These are phyloP conservation scores for Pichia norvegensis DNA, from an alignment of 1,139 yeast species.

Conservation along the genomic window DNA sequence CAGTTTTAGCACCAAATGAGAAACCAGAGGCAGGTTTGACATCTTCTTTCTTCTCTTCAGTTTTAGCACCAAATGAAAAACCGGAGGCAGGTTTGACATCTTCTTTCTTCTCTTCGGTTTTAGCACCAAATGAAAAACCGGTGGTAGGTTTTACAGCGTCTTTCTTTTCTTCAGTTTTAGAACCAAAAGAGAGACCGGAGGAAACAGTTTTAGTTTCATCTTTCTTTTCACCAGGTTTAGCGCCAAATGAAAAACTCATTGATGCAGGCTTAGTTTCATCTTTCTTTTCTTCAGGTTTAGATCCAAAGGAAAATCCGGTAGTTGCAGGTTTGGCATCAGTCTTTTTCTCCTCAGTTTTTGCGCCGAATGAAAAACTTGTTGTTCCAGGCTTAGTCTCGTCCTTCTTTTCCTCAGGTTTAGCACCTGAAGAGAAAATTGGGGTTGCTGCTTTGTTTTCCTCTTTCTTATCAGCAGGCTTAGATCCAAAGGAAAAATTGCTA, in stretches of 20 bases:
- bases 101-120: constrained; percentile 3
- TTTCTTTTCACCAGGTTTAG: constrained; percentile 5
- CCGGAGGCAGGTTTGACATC: constrained; percentile 16
- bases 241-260: constrained; percentile 5
- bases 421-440: constrained; percentile 19
- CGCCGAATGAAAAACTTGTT: constrained; percentile 24
- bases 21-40: constrained; percentile 15
- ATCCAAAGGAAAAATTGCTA: constrained; percentile 25
- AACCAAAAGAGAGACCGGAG: constrained; percentile 17
- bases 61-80: constrained; percentile 14
- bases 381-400: constrained; percentile 11
- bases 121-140: constrained; percentile 7
- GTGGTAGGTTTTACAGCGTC: constrained; percentile 16
- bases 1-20: constrained; percentile 7
- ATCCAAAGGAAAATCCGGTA: constrained; percentile 27
- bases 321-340: constrained; percentile 8
- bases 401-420: constrained; percentile 17
- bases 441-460: constrained; percentile 11
- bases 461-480: constrained; percentile 17
- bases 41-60: not conserved
- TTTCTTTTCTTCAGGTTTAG: constrained; percentile 15
- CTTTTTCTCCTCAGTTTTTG: constrained; percentile 4
- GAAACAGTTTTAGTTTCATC: constrained; percentile 15
- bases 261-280: constrained; percentile 16
- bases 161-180: constrained; percentile 10